A percentile compares a stretch with the other conserved stretches of the same genome.
phyloP scores from a whole-genome alignment of 2,329 filamentous ascomycete species.

The Mycocentrospora acerina region DNA sequence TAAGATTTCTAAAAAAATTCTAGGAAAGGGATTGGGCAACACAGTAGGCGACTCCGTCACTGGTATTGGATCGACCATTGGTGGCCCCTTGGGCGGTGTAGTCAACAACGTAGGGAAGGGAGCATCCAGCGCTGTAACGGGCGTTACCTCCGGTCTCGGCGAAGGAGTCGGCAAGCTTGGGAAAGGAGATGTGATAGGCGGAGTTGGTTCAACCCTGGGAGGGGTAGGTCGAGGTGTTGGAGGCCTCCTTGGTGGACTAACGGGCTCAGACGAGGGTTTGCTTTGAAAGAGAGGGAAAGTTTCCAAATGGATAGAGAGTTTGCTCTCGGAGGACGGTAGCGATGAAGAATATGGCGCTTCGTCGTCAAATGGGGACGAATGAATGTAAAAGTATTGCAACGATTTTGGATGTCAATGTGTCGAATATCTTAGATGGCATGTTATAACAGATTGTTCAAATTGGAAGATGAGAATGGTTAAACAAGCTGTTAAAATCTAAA shows the following conservation, averaged over 20 bases:
- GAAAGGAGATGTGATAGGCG: constrained; percentile 48
- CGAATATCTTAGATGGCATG: too few species aligned
- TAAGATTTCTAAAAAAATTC: too few species aligned
- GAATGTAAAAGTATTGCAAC: too few species aligned
- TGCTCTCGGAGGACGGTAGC: too few species aligned
- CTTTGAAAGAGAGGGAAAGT: constrained; percentile 14
- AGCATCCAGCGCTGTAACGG: constrained; percentile 44
- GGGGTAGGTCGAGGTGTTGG: constrained; percentile 43
- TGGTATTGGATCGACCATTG: constrained; percentile 40
- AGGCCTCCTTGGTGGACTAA: constrained; percentile 38
- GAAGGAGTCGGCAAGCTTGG: constrained; percentile 50
- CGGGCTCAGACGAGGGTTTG: constrained; percentile 24
- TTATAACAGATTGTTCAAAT: too few species aligned
- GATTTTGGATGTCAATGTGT: too few species aligned
- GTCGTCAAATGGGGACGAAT: too few species aligned
- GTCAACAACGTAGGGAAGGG: constrained; percentile 48
- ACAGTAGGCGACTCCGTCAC: constrained; percentile 43
- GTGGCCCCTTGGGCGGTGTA: constrained; percentile 44
- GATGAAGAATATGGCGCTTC: too few species aligned
- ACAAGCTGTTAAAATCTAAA: too few species aligned
- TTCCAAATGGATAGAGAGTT: too few species aligned
- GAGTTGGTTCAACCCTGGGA: constrained; percentile 45
- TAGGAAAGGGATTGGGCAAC: constrained; percentile 36
- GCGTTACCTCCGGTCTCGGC: constrained; percentile 46
- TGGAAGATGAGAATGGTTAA: too few species aligned